Base-by-base conservation (phyloP, 768 basidiomycete genomes). In the Rhizopogon salebrosus region DNA sequence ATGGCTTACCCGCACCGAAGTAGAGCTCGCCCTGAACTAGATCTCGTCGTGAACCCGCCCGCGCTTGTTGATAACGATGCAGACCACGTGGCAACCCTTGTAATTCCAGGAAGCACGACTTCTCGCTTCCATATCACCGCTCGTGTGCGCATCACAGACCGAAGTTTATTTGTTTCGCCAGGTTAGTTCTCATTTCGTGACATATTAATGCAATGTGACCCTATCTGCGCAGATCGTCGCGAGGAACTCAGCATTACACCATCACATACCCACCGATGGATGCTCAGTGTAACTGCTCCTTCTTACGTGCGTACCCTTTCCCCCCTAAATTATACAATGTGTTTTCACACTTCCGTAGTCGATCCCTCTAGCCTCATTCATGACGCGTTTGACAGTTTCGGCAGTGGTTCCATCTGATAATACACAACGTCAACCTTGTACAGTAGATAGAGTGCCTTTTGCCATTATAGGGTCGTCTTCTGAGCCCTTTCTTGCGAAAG, bases 71-170 rank as follows among this genome's bases (percentile, higher is more conserved):
- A 60, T 6, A 60, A 69, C 34, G 20, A 38, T 5, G 27, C 45
- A 23, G 40, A 41, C 10, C 29, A 36, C 4, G 27, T 24, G 1
- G 26, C 31, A 27, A 22, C 16, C 5, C 60, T 61, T 34, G 39
- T 55, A 5, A 46, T 46, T 20, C 43, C 43, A 31, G 61, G 58
- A 22, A 58, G 57, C 39, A 53, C 54, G 20, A 54, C 64, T 23
- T 67, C 72, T 20, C 69, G 78, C 29, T 80, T 81, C 58, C 80
- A 79, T 51, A 71, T 81, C 43, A 64, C 58, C 11, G 73, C 72
- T 6, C 75, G 77, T 29, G 56, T 78, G 23, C 68, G 64, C 41
- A 59, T 78, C 8, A 64, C 71, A 40, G 78, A 80, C 54, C 65
- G 70, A 29, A 80, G 78, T 57, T 57, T 77, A 16, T 78, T 67